Percentiles rank a stretch among this genome's conserved stretches.
These are phyloP conservation scores for Picochlorum sp. DNA, from an alignment of 139 green algal species.

Conservation along the genomic window DNA sequence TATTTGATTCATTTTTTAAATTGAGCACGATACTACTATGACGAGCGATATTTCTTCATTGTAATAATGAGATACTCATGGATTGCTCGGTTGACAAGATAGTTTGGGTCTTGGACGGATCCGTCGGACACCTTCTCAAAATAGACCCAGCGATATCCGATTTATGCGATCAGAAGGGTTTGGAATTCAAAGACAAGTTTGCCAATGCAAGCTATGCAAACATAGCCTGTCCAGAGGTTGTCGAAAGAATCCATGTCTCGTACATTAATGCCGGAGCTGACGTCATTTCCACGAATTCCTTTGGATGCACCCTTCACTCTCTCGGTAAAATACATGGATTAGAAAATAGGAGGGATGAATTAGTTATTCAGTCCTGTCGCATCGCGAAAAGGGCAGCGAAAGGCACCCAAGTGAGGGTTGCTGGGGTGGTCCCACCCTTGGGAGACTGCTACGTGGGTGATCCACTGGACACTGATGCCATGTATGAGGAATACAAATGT, in stretches of 20 bases:
- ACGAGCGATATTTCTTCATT: too few relatives aligned
- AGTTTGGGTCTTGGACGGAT: too few relatives aligned
- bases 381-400: neutral
- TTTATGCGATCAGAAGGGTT: neutral
- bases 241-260: conserved; percentile 24
- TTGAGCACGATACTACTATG: too few relatives aligned
- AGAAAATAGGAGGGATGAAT: too few relatives aligned
- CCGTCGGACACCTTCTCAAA: too few relatives aligned
- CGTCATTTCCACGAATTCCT: conserved; percentile 52
- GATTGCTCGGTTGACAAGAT: too few relatives aligned
- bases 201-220: conserved; percentile 38
- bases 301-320: conserved; percentile 32
- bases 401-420: neutral
- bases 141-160: neutral
- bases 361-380: too few relatives aligned
- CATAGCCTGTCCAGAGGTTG: conserved; percentile 19
- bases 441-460: conserved; percentile 20
- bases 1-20: neutral
- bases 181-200: conserved; percentile 32
- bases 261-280: conserved; percentile 40
- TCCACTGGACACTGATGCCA: conserved; percentile 6
- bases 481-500: conserved; percentile 32
- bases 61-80: too few relatives aligned
- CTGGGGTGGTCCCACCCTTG: conserved; percentile 23
- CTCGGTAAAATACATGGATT: conserved; percentile 17